phyloP scores from a whole-genome alignment of 257 asterid species.

The Cordia subcordata region DNA sequence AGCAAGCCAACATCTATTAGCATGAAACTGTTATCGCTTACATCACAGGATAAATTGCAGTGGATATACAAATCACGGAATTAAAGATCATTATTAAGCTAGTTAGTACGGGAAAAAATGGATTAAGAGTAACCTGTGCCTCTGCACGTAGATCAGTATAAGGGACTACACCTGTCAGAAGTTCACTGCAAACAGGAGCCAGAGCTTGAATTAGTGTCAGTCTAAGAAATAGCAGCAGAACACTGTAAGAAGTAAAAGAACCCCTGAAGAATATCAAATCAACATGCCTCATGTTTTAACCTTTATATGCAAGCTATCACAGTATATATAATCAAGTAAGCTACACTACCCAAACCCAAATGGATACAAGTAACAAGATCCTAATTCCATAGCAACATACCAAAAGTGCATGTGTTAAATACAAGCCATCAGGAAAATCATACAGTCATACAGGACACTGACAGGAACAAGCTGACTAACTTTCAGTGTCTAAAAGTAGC shows the following conservation, averaged over 20 bases:
- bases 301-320: too few relatives aligned
- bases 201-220: background rate
- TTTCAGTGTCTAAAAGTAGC: too few relatives aligned
- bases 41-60: background rate
- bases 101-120: constrained; percentile 1
- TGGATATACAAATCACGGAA: background rate
- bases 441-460: too few relatives aligned
- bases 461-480: too few relatives aligned
- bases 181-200: constrained; percentile 58
- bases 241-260: too few relatives aligned
- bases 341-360: too few relatives aligned
- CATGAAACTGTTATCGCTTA: background rate
- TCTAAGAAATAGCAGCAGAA: background rate
- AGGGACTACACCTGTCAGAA: constrained; percentile 91
- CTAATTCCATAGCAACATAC: too few relatives aligned
- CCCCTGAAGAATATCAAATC: background rate
- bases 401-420: too few relatives aligned
- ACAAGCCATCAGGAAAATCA: too few relatives aligned
- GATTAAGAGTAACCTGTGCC: constrained; percentile 57
- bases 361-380: too few relatives aligned
- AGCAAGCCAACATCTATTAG: too few relatives aligned
- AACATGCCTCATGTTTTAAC: background rate
- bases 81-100: background rate
- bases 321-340: too few relatives aligned
- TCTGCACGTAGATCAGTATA: constrained; percentile 97